Conservation (phyloP, 2,329 filamentous ascomycete species). For the Tolypocladium ophioglossoides region DNA sequence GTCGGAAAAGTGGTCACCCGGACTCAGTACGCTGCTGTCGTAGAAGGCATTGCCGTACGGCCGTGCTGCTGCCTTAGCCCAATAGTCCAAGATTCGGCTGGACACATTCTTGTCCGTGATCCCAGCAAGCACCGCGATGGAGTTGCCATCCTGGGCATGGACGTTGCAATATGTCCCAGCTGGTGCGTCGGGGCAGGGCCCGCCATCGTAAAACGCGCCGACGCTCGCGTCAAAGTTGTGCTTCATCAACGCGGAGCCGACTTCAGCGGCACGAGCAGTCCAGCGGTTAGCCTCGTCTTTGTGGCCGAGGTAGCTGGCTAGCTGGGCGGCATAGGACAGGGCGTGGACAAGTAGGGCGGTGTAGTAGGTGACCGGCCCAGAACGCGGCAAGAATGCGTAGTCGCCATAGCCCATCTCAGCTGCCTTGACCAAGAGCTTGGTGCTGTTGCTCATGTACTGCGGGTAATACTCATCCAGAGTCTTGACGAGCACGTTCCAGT, state of each 20-base stretch:
- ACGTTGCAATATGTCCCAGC: conserved; percentile 16
- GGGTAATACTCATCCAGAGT: conserved; percentile 36
- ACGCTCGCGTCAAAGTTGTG: conserved; percentile 29
- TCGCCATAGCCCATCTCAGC: conserved; percentile 31
- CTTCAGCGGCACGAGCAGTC: conserved; percentile 22
- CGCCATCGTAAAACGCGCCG: conserved; percentile 36
- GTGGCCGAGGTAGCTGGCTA: conserved; percentile 23
- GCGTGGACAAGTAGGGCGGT: conserved; percentile 39
- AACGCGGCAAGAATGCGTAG: conserved; percentile 38
- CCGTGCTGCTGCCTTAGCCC: conserved; percentile 21
- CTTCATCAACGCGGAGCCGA: conserved; percentile 23
- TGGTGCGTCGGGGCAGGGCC: conserved; percentile 12
- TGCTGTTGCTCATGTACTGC: conserved; percentile 25
- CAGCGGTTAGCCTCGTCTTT: conserved; percentile 26
- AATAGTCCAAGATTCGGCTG: conserved; percentile 26
- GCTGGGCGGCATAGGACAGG: conserved; percentile 29
- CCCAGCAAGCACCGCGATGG: conserved; percentile 31
- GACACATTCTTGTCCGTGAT: conserved; percentile 18
- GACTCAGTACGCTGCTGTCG: conserved; percentile 28
- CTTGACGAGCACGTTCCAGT: conserved; percentile 29
- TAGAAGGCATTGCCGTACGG: conserved; percentile 42
- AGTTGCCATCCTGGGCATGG: conserved; percentile 42
- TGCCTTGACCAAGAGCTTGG: conserved; percentile 30
- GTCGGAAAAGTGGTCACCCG: conserved; percentile 23
- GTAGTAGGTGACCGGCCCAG: conserved; percentile 39